phyloP scores from a whole-genome alignment of 805 yeast species.

The Scheffersomyces coipomensis region DNA sequence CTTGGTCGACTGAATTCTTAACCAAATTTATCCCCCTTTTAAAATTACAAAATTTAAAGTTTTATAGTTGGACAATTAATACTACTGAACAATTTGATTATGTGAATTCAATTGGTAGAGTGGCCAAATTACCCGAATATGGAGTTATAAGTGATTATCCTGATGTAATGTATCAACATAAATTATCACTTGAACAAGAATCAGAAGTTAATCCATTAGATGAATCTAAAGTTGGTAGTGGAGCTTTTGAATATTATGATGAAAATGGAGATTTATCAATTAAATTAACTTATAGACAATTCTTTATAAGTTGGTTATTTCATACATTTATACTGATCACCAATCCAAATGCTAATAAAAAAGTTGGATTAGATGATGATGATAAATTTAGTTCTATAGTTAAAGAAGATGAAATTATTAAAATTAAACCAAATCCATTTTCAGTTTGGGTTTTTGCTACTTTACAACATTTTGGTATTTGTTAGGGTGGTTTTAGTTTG shows the following conservation, averaged over 20 bases:
- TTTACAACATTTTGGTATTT: constrained; percentile 23
- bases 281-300: constrained; percentile 13
- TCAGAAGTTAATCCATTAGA: constrained; percentile 1
- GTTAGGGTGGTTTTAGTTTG: constrained; percentile 7
- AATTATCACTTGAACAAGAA: constrained; percentile 1
- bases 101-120: constrained; percentile 22
- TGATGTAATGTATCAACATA: constrained; percentile 23
- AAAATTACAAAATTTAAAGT: constrained; percentile 26
- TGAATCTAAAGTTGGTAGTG: background rate
- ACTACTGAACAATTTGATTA: constrained; percentile 32
- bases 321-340: constrained; percentile 9
- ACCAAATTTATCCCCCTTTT: constrained; percentile 36
- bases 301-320: constrained; percentile 8
- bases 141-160: constrained; percentile 40
- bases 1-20: constrained; percentile 36
- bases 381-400: constrained; percentile 17
- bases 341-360: constrained; percentile 8
- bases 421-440: constrained; percentile 10
- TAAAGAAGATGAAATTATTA: constrained; percentile 14
- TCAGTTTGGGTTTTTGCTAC: constrained; percentile 18
- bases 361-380: constrained; percentile 12
- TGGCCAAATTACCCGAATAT: constrained; percentile 23
- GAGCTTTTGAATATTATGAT: constrained; percentile 2
- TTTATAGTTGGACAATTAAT: constrained; percentile 42
- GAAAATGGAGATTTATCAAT: constrained; percentile 7